These are phyloP conservation scores for Colletotrichum liaoningense DNA, from an alignment of 2,329 filamentous ascomycete species.

Conservation along the genomic window DNA sequence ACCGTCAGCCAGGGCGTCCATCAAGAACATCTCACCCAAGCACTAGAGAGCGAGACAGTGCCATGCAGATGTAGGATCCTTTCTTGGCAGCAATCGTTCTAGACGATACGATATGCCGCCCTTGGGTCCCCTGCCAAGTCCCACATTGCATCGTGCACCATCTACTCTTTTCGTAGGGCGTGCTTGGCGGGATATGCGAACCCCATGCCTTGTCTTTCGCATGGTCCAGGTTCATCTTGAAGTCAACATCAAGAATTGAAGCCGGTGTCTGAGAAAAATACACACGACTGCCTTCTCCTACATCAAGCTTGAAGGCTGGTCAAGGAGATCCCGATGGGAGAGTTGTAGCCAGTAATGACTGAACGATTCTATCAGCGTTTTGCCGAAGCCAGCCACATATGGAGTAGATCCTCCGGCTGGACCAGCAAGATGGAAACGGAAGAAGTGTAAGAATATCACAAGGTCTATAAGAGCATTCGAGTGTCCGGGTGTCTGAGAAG, in stretches of 20 bases:
- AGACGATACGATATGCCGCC: background rate
- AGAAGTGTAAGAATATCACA: background rate
- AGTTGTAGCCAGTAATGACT: background rate
- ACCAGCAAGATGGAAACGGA: background rate
- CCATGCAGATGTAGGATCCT: slow-evolving; percentile 4
- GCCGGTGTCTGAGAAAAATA: background rate
- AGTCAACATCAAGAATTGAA: background rate
- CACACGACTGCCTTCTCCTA: background rate
- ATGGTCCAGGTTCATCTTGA: background rate
- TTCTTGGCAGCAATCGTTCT: slow-evolving; percentile 14
- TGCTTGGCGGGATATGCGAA: background rate
- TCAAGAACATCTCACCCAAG: slow-evolving; percentile 5
- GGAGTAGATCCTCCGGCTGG: background rate
- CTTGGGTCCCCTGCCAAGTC: background rate
- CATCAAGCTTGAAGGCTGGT: too few species aligned
- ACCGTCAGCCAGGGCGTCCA: background rate
- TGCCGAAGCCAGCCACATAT: background rate
- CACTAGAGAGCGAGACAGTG: background rate
- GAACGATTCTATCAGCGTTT: background rate
- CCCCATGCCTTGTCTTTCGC: background rate
- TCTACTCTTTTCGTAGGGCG: background rate
- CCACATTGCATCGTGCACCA: background rate
- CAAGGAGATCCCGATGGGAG: background rate
- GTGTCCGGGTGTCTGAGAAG: background rate
- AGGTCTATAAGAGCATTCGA: background rate